Evolutionary conservation across 2,329 filamentous ascomycete genomes (phyloP).

Genomic region (Chaetomiaceae sp.): DNA sequence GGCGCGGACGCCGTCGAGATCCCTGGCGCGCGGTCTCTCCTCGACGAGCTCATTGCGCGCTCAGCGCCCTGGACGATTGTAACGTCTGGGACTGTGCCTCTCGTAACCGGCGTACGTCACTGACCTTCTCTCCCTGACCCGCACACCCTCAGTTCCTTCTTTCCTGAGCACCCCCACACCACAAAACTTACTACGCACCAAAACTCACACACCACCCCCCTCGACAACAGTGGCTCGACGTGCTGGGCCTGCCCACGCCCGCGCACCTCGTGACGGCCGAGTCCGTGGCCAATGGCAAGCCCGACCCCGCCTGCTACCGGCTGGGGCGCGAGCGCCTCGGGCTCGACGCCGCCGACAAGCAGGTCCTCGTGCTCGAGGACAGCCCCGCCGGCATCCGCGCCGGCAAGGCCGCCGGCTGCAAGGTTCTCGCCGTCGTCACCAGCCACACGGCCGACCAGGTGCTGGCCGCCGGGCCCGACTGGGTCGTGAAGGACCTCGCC

Average conservation of each 20-base stretch:
- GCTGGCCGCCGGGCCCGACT: conserved; percentile 72
- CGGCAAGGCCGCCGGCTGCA: conserved; percentile 80
- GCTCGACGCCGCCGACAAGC: conserved; percentile 40
- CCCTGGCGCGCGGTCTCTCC: conserved; percentile 68
- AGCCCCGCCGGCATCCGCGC: conserved; percentile 77
- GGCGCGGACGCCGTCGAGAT: conserved; percentile 78
- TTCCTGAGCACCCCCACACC: not conserved
- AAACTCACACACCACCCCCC: not conserved
- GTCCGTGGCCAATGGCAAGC: conserved; percentile 69
- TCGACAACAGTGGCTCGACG: conserved; percentile 53
- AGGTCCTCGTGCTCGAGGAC: conserved; percentile 77
- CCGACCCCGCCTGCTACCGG: conserved; percentile 67
- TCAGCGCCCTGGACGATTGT: conserved; percentile 80
- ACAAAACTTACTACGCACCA: no score
- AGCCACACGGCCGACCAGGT: conserved; percentile 73
- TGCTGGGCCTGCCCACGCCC: conserved; percentile 59
- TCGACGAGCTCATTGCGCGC: conserved; percentile 57
- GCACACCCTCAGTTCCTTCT: not conserved
- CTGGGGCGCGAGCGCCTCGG: conserved; percentile 59
- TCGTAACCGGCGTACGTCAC: conserved; percentile 50
- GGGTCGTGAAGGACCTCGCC: conserved; percentile 73
- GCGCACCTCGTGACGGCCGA: conserved; percentile 67
- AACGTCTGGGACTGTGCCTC: conserved; percentile 61
- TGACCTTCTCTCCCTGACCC: not conserved
- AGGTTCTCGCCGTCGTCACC: conserved; percentile 76